These are phyloP conservation scores for Sanguinoderma infundibulare DNA, from an alignment of 1,284 basidiomycete species.

Conservation along the genomic window DNA sequence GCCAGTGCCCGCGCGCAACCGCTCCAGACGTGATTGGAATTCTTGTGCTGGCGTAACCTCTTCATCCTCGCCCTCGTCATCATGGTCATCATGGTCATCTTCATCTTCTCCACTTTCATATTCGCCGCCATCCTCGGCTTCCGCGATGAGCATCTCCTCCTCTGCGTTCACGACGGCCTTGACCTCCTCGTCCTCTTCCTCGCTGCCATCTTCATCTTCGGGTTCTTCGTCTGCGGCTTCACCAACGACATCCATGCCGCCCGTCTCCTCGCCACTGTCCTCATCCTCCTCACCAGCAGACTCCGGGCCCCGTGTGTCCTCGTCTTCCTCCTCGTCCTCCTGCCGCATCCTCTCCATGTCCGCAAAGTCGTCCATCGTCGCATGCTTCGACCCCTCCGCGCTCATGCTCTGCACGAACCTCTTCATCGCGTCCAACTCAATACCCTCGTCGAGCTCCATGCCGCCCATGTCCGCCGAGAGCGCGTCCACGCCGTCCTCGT, in stretches of 20 bases:
- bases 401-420: conserved; percentile 59
- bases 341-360: conserved; percentile 53
- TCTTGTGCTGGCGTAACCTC: conserved; percentile 49
- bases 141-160: conserved; percentile 39
- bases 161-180: conserved; percentile 32
- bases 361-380: conserved; percentile 71
- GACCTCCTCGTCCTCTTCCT: conserved; percentile 30
- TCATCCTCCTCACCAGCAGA: conserved; percentile 53
- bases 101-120: conserved; percentile 30
- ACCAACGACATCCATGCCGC: not conserved
- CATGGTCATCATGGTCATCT: conserved; percentile 34
- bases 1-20: conserved; percentile 40
- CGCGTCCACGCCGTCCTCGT: conserved; percentile 46
- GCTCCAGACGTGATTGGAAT: conserved; percentile 59
- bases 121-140: conserved; percentile 24
- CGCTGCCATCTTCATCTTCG: conserved; percentile 22
- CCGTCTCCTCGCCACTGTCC: not conserved
- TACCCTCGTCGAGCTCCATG: conserved; percentile 66
- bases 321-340: conserved; percentile 55
- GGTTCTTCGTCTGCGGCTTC: conserved; percentile 17
- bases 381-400: conserved; percentile 48
- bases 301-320: conserved; percentile 23
- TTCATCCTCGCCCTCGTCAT: conserved; percentile 42
- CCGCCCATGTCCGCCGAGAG: conserved; percentile 43
- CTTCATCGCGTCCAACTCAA: conserved; percentile 54